These are phyloP conservation scores for Fomitopsis serialis DNA, from an alignment of 768 basidiomycete species.

Conservation along the genomic window DNA sequence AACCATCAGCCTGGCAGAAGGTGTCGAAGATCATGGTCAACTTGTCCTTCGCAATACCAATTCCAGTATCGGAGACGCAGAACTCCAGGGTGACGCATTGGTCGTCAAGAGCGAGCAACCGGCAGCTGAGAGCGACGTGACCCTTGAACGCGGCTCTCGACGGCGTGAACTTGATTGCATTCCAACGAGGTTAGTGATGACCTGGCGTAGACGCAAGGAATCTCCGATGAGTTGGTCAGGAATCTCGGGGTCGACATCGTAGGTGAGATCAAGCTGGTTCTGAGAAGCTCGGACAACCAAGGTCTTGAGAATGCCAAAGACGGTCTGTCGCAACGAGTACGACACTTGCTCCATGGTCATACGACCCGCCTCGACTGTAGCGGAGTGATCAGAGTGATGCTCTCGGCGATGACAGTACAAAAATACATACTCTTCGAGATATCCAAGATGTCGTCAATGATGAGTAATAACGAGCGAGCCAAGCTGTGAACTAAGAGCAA, in stretches of 20 bases:
- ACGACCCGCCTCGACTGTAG: conserved; percentile 90
- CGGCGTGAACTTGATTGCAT: conserved; percentile 96
- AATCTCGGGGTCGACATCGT: conserved; percentile 92
- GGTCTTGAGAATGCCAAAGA: conserved; percentile 97
- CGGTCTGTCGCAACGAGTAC: conserved; percentile 93
- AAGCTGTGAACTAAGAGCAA: conserved; percentile 92
- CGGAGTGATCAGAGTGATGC: conserved; percentile 7
- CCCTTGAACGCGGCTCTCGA: conserved; percentile 75
- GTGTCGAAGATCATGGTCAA: conserved; percentile 98
- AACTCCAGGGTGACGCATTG: conserved; percentile 89
- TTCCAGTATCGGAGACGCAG: conserved; percentile 96
- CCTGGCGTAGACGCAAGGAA: conserved; percentile 88
- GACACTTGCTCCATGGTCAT: conserved; percentile 99
- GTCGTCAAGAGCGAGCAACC: conserved; percentile 74
- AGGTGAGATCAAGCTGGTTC: conserved; percentile 92
- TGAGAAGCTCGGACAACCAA: conserved; percentile 96
- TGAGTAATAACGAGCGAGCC: conserved; percentile 86
- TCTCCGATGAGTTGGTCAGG: conserved; percentile 98
- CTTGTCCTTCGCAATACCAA: conserved; percentile 98
- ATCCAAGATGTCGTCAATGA: conserved; percentile 99
- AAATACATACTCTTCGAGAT: conserved; percentile 92
- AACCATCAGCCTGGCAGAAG: conserved; percentile 98
- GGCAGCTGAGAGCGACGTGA: conserved; percentile 84
- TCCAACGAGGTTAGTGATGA: conserved; percentile 95
- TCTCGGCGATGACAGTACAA: background rate